Evolutionary conservation across 1,284 basidiomycete species (phyloP).

Genomic region (Cryptococcus depauperatus): DNA sequence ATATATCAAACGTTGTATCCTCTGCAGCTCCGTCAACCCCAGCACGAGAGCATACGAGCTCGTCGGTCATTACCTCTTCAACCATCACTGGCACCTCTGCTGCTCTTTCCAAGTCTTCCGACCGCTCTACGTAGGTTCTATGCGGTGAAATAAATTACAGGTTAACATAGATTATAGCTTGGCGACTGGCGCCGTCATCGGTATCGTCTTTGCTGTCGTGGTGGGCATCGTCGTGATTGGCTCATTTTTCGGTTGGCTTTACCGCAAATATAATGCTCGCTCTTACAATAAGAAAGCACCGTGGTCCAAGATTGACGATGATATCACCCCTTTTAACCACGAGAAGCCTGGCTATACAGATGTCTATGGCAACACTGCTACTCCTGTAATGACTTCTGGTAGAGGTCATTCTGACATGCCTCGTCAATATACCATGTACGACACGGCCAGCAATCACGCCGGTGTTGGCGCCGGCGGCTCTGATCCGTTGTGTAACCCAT

Average conservation of each 20-base stretch:
- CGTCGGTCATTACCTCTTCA: constrained; percentile 2
- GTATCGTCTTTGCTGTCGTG: constrained; percentile 26
- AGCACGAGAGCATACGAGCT: too few species aligned
- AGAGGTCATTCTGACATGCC: constrained; percentile 27
- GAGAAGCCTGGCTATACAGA: constrained; percentile 16
- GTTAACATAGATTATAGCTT: constrained; percentile 7
- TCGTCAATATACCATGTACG: constrained; percentile 11
- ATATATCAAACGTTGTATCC: too few species aligned
- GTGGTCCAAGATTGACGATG: constrained; percentile 38
- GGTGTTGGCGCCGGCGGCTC: constrained; percentile 25
- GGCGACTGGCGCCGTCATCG: constrained; percentile 29
- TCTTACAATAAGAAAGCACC: constrained; percentile 21
- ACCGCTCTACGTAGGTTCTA: constrained; percentile 9
- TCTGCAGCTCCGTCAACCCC: too few species aligned
- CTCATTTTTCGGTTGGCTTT: constrained; percentile 23
- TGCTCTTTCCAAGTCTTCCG: constrained; percentile 5
- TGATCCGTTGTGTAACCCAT: too few species aligned
- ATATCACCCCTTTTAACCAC: constrained; percentile 34
- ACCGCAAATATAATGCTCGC: constrained; percentile 25
- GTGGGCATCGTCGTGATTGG: constrained; percentile 28
- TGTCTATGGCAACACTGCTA: constrained; percentile 22
- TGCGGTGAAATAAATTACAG: constrained; percentile 2
- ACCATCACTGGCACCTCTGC: constrained; percentile 9
- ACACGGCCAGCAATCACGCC: constrained; percentile 24
- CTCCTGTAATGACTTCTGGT: constrained; percentile 29